phyloP scores from a whole-genome alignment of 2,329 filamentous ascomycete species.

The Phialophora chinensis region DNA sequence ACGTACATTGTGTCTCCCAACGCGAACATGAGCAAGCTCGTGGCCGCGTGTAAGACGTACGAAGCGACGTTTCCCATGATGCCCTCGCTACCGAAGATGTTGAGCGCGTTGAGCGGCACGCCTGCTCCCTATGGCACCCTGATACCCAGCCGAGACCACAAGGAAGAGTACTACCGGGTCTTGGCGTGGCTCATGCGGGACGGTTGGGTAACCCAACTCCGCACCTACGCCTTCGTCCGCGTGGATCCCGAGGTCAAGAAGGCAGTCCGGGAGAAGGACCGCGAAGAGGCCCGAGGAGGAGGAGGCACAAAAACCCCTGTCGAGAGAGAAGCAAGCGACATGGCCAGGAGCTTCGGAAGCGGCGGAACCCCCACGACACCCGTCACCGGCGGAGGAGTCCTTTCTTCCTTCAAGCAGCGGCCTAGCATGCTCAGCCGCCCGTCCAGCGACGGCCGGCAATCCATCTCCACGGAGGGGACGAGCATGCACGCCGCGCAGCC shows the following conservation, averaged over 20 bases:
- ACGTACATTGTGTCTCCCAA: slow-evolving; percentile 92
- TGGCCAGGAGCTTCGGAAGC: slow-evolving; percentile 30
- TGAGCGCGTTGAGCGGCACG: slow-evolving; percentile 79
- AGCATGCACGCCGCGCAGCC: slow-evolving; percentile 24
- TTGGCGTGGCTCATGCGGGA: slow-evolving; percentile 91
- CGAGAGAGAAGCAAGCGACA: slow-evolving; percentile 23
- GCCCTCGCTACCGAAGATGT: slow-evolving; percentile 81
- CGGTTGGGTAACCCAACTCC: slow-evolving; percentile 91
- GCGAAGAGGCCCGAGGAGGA: slow-evolving; percentile 32
- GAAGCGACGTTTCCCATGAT: slow-evolving; percentile 80
- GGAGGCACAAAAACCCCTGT: slow-evolving; percentile 22
- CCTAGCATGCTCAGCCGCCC: slow-evolving; percentile 35
- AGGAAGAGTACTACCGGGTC: slow-evolving; percentile 85
- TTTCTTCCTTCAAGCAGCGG: slow-evolving; percentile 30
- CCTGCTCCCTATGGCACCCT: slow-evolving; percentile 83
- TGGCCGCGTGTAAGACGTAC: slow-evolving; percentile 73
- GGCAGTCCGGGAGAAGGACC: slow-evolving; percentile 70
- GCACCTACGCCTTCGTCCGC: slow-evolving; percentile 87
- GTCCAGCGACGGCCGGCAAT: slow-evolving; percentile 35
- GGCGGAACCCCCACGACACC: slow-evolving; percentile 18
- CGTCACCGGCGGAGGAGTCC: slow-evolving; percentile 6
- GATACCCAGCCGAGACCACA: slow-evolving; percentile 85
- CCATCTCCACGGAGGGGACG: slow-evolving; percentile 35
- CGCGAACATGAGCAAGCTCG: slow-evolving; percentile 75
- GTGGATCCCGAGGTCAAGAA: slow-evolving; percentile 82